Evolutionary conservation across 2,329 filamentous ascomycete species (phyloP).

Genomic region (Penicillium nordicum): DNA sequence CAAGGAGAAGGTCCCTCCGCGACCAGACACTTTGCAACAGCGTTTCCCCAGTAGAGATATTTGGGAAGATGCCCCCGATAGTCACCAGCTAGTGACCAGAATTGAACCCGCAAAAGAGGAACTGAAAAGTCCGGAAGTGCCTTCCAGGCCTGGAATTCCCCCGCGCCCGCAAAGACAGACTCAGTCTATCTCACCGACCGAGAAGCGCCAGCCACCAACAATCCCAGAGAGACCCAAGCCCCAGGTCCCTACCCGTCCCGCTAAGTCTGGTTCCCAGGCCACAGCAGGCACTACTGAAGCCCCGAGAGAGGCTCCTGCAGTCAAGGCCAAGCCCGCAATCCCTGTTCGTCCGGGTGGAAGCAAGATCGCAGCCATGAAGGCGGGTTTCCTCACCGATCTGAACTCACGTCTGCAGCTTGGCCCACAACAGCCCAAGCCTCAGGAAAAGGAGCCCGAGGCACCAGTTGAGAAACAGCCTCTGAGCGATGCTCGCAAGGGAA

Average conservation of each 20-base stretch:
- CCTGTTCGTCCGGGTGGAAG: constrained; percentile 72
- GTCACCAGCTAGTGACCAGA: constrained; percentile 73
- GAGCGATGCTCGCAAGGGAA: constrained; percentile 81
- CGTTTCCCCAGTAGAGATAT: constrained; percentile 89
- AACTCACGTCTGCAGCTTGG: constrained; percentile 86
- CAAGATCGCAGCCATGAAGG: constrained; percentile 89
- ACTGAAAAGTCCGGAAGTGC: constrained; percentile 39
- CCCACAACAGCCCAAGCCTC: constrained; percentile 73
- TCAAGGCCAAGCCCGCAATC: constrained; percentile 76
- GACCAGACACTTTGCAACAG: constrained; percentile 56
- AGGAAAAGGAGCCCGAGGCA: constrained; percentile 60
- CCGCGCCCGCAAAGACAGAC: constrained; percentile 34
- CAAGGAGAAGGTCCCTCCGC: constrained; percentile 25
- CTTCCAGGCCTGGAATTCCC: constrained; percentile 34
- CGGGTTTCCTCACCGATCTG: constrained; percentile 87
- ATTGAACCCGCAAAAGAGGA: constrained; percentile 52
- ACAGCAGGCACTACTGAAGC: constrained; percentile 35
- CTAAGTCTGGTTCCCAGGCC: constrained; percentile 46
- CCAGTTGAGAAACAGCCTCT: constrained; percentile 74
- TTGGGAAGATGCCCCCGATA: constrained; percentile 92
- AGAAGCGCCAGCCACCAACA: constrained; percentile 50
- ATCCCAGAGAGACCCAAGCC: constrained; percentile 63
- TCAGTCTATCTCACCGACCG: constrained; percentile 45
- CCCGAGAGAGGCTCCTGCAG: constrained; percentile 29
- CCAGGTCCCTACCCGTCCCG: constrained; percentile 61